phyloP scores from a whole-genome alignment of 148 eudicot genomes.

The Rhododendron molle region DNA sequence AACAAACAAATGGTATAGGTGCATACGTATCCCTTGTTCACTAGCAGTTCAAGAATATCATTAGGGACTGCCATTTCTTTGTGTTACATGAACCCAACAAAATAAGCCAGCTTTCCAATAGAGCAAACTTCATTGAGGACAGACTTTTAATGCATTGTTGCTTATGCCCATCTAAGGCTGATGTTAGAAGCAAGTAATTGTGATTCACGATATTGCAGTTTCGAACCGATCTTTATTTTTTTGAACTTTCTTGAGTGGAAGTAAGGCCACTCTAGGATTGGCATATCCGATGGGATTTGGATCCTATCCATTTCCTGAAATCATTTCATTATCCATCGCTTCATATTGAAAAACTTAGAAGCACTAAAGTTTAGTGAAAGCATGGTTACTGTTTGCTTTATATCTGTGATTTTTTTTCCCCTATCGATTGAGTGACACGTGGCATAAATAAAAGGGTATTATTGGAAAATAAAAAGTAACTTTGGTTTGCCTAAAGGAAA shows the following conservation, averaged over 20 bases:
- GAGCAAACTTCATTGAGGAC: not conserved
- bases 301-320: not conserved
- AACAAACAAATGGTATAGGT: not conserved
- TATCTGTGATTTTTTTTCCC: too few relatives aligned
- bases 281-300: not conserved
- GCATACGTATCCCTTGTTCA: not conserved
- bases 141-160: not conserved
- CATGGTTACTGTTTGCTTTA: too few relatives aligned
- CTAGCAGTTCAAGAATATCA: not conserved
- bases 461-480: too few relatives aligned
- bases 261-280: not conserved
- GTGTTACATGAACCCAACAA: not conserved
- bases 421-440: too few relatives aligned
- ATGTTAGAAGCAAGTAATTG: not conserved
- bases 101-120: not conserved
- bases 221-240: not conserved
- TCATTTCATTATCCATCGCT: not conserved
- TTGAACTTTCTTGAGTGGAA: not conserved
- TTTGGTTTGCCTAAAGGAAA: too few relatives aligned
- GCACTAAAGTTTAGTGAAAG: not conserved
- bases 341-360: not conserved
- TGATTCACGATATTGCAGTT: not conserved
- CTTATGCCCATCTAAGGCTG: not conserved
- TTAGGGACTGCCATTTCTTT: not conserved
- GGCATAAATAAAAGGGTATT: too few relatives aligned